Base-by-base conservation (phyloP, 306 rosid species). In the Acacia confusa region DNA sequence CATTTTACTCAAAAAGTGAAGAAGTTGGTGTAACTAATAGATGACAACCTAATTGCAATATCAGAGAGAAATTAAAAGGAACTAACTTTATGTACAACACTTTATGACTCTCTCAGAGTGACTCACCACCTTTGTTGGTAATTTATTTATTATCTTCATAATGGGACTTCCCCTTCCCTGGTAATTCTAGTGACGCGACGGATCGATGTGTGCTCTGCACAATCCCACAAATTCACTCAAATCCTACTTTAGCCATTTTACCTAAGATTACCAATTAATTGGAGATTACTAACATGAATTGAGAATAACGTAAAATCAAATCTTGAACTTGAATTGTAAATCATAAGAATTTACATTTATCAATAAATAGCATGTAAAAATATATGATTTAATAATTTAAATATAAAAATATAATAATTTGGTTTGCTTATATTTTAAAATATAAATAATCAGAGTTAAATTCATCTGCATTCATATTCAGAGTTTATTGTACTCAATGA, bases 41-140 rank as follows among this genome's bases (percentile, higher is more conserved):
- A 11, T 25, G 19, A 28, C 38, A 13, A 63, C 38, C 68, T 30
- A 64, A 30, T 32, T 30, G 43, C n/a, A 7, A 16, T 6, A 64
- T 64, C n/a, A 15, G 9, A 55, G 13, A n/a, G 20, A 28, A 27
- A 27, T 63, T 27, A 24, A 63, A 28, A 65, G 6, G 6, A 65
- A 30, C 24, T 30, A 65, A 30, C 43, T 32, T 57, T 57, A 30
- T 65, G 40, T 16, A 7, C 40, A 7, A 16, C 70, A 65, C 41
- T 6, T 64, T 30, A 16, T 32, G 16, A 28, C 34, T 6, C 10
- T 7, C 70, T 30, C 40, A 30, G 8, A 16, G 43, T 16, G 70
- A 32, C 70, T 65, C 40, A 32, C 70, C 44, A 30, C 70, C 70
- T 65, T 32, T 32, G 70, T 6, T 65, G 70, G 70, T 65, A 65